phyloP scores from a whole-genome alignment of 2,329 filamentous ascomycete species.

The Aspergillus viridinutans region DNA sequence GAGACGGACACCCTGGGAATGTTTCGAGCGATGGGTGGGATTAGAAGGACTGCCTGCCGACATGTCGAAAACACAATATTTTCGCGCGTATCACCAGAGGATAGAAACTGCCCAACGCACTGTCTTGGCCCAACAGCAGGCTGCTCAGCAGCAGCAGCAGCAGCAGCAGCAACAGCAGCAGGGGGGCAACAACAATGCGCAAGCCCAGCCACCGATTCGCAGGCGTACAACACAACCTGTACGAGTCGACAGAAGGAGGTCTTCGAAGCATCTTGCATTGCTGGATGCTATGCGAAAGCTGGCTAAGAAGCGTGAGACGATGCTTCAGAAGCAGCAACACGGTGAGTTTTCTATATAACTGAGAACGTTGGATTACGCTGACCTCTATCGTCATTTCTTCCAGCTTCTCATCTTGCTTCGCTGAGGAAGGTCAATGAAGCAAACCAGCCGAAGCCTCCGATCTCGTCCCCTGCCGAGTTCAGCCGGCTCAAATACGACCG shows the following conservation, averaged over 20 bases:
- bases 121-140: conserved; percentile 55
- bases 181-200: conserved; percentile 40
- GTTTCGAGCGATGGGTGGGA: conserved; percentile 93
- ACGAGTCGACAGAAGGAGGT: conserved; percentile 79
- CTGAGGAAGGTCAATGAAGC: conserved; percentile 76
- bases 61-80: conserved; percentile 94
- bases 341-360: conserved; percentile 33
- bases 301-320: conserved; percentile 87
- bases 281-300: conserved; percentile 94
- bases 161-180: conserved; percentile 41
- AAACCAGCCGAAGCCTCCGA: conserved; percentile 54
- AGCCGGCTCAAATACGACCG: conserved; percentile 84
- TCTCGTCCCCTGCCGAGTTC: conserved; percentile 82
- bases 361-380: not conserved
- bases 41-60: conserved; percentile 86
- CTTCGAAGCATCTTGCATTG: conserved; percentile 79
- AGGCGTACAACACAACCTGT: conserved; percentile 71
- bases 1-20: conserved; percentile 93
- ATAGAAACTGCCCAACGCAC: conserved; percentile 60
- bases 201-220: conserved; percentile 53
- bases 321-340: conserved; percentile 82
- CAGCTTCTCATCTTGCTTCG: conserved; percentile 65
- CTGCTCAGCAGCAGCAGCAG: conserved; percentile 45
- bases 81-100: conserved; percentile 67
- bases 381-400: conserved; percentile 4